Evolutionary conservation across 306 rosid species (phyloP).

Genomic region (Quercus gilva): DNA sequence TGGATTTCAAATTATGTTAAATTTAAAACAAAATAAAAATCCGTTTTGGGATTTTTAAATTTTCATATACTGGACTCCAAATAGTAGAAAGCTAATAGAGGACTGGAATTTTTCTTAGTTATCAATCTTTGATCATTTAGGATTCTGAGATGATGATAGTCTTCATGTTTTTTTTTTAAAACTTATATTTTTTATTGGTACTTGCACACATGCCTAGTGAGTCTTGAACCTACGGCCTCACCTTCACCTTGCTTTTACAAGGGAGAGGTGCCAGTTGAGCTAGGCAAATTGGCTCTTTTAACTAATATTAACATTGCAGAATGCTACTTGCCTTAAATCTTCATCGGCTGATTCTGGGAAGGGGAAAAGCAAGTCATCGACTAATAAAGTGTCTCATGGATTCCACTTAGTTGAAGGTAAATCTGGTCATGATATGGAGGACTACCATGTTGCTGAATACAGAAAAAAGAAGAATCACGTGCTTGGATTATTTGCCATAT

Average conservation of each 20-base stretch:
- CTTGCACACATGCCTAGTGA: too few relatives aligned
- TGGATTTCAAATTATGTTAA: not conserved
- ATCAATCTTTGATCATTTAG: too few relatives aligned
- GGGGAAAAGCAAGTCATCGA: conserved; percentile 4
- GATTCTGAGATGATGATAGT: not conserved
- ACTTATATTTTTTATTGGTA: too few relatives aligned
- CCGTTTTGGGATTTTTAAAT: not conserved
- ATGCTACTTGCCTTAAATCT: conserved; percentile 6
- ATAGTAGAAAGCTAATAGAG: not conserved
- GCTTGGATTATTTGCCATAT: conserved; percentile 21
- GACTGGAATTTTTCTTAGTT: not conserved
- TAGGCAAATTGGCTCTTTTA: too few relatives aligned
- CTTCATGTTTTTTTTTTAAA: too few relatives aligned
- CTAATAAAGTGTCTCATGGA: not conserved
- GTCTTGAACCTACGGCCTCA: too few relatives aligned
- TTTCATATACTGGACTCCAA: not conserved
- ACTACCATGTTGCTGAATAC: conserved; percentile 21
- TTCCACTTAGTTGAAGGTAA: conserved; percentile 17
- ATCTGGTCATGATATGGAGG: conserved; percentile 22
- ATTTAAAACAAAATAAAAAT: too few relatives aligned
- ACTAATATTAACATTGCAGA: conserved; percentile 1
- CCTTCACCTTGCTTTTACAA: too few relatives aligned
- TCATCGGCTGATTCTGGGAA: conserved; percentile 3
- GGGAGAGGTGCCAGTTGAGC: too few relatives aligned
- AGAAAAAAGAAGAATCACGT: not conserved